Base-by-base conservation (phyloP, 2,329 filamentous ascomycete genomes). In the Arthrobotrys musiformis region DNA sequence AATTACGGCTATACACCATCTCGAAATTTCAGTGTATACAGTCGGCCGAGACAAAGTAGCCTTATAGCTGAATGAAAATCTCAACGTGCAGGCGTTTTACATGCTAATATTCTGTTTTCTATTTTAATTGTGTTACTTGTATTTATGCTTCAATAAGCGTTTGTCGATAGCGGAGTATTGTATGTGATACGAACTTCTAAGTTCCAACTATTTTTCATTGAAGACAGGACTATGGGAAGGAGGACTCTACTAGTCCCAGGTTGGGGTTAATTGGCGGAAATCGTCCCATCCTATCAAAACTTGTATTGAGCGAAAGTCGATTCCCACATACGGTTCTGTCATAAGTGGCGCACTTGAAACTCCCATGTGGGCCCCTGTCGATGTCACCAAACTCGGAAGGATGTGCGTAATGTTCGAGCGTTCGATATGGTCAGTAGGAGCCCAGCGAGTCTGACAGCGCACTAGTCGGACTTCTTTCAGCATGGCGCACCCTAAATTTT, bases 381-480 rank as follows among this genome's bases (percentile, higher is more conserved):
- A 70, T 70, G 67, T 54, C 67, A 63, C 30, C 46, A 56, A 66
- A 70, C 24, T 62, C 35, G 44, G 67, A 56, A 70, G 56, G 67
- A 70, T 70, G 30, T 56, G 35, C 67, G 58, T 44, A 63, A 63
- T 70, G 13, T 54, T 50, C 6, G 46, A 26, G 28, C 26, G 4
- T 33, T 54, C 2, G 28, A 33, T 52, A 52, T 33, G 44, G 11
- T 24, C 2, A 46, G n/a, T 3, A 28, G 13, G 4, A n/a, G 5
- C 6, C n/a, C 37, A 8, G 24, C 3, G 7, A 50, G 6, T 9
- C 8, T 13, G 46, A 28, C 24, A 30, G 46, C 46, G 42, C 37
- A n/a, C n/a, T n/a, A 42, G 37, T 42, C 37, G 37, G 37, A 42
- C 17, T 42, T 42, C 37, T 42, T 13, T 13, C 37, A n/a, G 6